Percentiles rank a stretch among this genome's conserved stretches.
phyloP scores from a whole-genome alignment of 2,329 filamentous ascomycete genomes.

The Chlorencoelia australis region DNA sequence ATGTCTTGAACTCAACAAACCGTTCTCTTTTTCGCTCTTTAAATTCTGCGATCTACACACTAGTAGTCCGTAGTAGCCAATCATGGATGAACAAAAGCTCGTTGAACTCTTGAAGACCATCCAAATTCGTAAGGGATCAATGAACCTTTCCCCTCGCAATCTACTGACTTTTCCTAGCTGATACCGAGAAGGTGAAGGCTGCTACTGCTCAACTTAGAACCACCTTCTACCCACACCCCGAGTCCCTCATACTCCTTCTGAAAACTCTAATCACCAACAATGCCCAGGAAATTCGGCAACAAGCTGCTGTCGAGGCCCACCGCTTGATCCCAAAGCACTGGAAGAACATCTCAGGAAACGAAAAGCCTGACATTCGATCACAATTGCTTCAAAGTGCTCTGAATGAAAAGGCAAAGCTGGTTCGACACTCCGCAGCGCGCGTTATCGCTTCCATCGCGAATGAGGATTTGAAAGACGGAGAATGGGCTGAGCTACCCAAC shows the following conservation, averaged over 20 bases:
- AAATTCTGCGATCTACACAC: no score
- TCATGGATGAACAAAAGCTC: slow-evolving; percentile 75
- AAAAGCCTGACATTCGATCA: slow-evolving; percentile 73
- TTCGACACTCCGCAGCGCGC: slow-evolving; percentile 78
- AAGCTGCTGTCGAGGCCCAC: slow-evolving; percentile 82
- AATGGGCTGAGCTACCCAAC: slow-evolving; percentile 74
- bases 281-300: slow-evolving; percentile 55
- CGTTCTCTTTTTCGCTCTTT: no score
- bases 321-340: slow-evolving; percentile 81
- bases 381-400: slow-evolving; percentile 77
- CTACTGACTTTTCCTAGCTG: slow-evolving; percentile 45
- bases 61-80: no score
- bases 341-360: slow-evolving; percentile 58
- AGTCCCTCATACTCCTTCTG: slow-evolving; percentile 75
- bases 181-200: slow-evolving; percentile 81
- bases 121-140: slow-evolving; percentile 62
- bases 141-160: slow-evolving; percentile 7
- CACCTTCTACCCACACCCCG: slow-evolving; percentile 80
- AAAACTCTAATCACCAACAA: slow-evolving; percentile 79
- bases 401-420: slow-evolving; percentile 64
- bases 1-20: no score
- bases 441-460: slow-evolving; percentile 81
- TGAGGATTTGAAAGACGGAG: slow-evolving; percentile 75
- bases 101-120: slow-evolving; percentile 79
- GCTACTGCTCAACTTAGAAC: slow-evolving; percentile 86